Conservation (phyloP, 2,329 filamentous ascomycete species). For the Ophiostoma ulmi region DNA sequence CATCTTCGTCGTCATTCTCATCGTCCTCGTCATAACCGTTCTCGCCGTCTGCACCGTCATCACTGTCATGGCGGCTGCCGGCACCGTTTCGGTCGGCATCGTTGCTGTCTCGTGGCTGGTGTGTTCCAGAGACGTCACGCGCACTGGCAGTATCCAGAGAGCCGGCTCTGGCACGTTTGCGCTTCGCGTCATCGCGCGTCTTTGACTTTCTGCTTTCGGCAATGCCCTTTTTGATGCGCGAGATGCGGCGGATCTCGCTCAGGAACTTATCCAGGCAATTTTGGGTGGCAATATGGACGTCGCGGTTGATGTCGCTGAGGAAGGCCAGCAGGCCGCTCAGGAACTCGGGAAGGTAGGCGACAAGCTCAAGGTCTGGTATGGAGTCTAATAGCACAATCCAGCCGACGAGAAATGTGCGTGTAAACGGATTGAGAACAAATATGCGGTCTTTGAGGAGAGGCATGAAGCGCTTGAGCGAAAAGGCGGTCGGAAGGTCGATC, state of each 20-base stretch:
- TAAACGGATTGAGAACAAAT: conserved; percentile 90
- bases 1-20: conserved; percentile 53
- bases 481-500: conserved; percentile 68
- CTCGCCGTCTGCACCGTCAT: conserved; percentile 75
- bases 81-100: conserved; percentile 53
- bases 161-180: conserved; percentile 55
- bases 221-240: conserved; percentile 85
- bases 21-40: conserved; percentile 55
- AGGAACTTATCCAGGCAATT: conserved; percentile 84
- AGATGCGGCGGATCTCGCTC: conserved; percentile 89
- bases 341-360: conserved; percentile 88
- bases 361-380: conserved; percentile 92
- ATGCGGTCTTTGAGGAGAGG: conserved; percentile 91
- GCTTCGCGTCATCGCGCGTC: conserved; percentile 53
- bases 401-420: conserved; percentile 86
- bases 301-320: conserved; percentile 80
- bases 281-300: conserved; percentile 93
- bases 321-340: conserved; percentile 86
- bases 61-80: conserved; percentile 73
- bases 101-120: conserved; percentile 31
- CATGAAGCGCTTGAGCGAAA: conserved; percentile 86
- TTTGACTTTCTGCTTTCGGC: conserved; percentile 73
- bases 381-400: conserved; percentile 95
- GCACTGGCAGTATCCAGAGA: conserved; percentile 61
- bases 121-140: conserved; percentile 48